Conservation (phyloP, 176 grass and related monocot genomes). For the Dactylis glomerata region DNA sequence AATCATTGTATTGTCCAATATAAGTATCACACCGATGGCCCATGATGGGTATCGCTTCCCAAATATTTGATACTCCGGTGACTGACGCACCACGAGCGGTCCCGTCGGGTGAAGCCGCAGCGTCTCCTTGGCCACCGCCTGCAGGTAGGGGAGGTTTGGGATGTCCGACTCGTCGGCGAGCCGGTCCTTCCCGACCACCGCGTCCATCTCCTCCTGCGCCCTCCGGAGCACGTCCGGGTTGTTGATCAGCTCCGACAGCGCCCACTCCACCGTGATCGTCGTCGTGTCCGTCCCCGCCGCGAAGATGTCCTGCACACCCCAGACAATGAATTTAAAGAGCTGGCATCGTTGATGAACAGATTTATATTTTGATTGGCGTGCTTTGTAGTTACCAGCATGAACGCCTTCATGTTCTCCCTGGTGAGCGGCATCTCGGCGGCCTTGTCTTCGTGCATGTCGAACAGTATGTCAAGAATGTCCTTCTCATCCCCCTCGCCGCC, state of each 20-base stretch:
- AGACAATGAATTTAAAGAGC: not conserved
- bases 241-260: slow-evolving; percentile 64
- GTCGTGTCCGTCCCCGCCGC: slow-evolving; percentile 66
- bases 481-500: not conserved
- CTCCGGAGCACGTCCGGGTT: slow-evolving; percentile 40
- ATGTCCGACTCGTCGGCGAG: slow-evolving; percentile 53
- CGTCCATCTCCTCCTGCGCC: slow-evolving; percentile 44
- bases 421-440: slow-evolving; percentile 44
- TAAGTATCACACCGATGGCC: too few species aligned
- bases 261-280: slow-evolving; percentile 65
- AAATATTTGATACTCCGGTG: too few species aligned
- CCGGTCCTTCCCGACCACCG: slow-evolving; percentile 40
- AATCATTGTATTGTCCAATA: too few species aligned
- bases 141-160: slow-evolving; percentile 58
- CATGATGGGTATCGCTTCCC: too few species aligned
- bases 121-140: slow-evolving; percentile 61
- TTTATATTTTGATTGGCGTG: not conserved
- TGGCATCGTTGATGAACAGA: not conserved
- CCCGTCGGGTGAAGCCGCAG: slow-evolving; percentile 59
- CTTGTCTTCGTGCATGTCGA: slow-evolving; percentile 52
- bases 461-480: slow-evolving; percentile 51
- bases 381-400: slow-evolving; percentile 44
- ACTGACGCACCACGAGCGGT: slow-evolving; percentile 40
- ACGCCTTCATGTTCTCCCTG: slow-evolving; percentile 62
- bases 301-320: slow-evolving; percentile 48